Conservation (phyloP, 768 basidiomycete genomes). For the Boletales sp. region DNA sequence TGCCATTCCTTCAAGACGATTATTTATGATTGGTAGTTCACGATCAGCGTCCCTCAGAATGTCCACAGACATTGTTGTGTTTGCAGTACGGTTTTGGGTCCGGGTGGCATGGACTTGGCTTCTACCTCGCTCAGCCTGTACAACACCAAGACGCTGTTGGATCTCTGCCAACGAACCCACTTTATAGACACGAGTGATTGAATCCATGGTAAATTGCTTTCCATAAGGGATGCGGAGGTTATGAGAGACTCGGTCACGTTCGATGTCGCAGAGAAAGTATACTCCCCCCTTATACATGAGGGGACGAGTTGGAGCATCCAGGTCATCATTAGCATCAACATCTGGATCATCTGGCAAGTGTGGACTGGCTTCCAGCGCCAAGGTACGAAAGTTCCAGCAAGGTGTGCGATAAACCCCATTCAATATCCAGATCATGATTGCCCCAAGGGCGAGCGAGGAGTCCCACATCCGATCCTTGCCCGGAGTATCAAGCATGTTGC, state of each 20-base stretch:
- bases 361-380: background rate
- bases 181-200: too few relatives aligned
- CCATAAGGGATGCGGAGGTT: background rate
- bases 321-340: background rate
- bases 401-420: conserved; percentile 1
- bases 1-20: too few relatives aligned
- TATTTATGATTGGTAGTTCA: too few relatives aligned
- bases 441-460: background rate
- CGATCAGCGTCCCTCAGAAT: too few relatives aligned
- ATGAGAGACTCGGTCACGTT: too few relatives aligned
- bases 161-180: too few relatives aligned
- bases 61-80: too few relatives aligned
- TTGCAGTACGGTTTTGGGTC: too few relatives aligned
- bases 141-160: too few relatives aligned
- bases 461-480: too few relatives aligned
- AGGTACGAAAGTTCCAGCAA: background rate
- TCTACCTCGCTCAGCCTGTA: too few relatives aligned
- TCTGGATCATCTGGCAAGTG: background rate
- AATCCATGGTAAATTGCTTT: background rate
- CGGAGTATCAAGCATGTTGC: background rate
- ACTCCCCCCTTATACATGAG: conserved; percentile 7
- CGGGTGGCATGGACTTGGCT: too few relatives aligned
- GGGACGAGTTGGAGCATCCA: background rate
- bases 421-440: conserved; percentile 3
- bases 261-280: conserved; percentile 3